These are phyloP conservation scores for Dictyostelium brefeldianum DNA, from an alignment of 78 protist species.

Conservation along the genomic window DNA sequence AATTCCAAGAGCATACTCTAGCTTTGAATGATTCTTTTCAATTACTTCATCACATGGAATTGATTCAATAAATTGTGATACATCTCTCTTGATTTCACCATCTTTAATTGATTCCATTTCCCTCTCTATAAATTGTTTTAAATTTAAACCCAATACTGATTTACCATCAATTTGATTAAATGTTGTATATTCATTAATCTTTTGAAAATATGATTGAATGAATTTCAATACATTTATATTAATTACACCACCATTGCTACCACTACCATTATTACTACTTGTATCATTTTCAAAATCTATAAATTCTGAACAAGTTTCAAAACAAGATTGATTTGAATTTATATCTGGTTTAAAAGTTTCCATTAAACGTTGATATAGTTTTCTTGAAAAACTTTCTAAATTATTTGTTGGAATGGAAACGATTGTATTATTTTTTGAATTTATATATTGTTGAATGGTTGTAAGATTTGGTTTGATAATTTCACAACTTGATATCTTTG, in stretches of 20 bases:
- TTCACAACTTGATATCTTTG: not conserved
- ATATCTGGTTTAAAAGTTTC: not conserved
- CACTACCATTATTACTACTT: not conserved
- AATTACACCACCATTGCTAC: not conserved
- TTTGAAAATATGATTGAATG: not conserved
- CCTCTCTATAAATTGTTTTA: not conserved
- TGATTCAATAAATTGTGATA: not conserved
- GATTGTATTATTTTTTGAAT: not conserved
- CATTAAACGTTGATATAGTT: not conserved
- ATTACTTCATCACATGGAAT: not conserved
- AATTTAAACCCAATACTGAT: not conserved
- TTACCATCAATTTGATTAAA: not conserved
- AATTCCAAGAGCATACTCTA: conserved; percentile 18
- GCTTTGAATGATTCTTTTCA: conserved; percentile 4
- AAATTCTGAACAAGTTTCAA: not conserved
- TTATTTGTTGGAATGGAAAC: not conserved
- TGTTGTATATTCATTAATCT: not conserved
- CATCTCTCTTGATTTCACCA: not conserved
- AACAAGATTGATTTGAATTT: not conserved
- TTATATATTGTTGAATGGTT: not conserved
- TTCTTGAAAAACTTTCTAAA: not conserved
- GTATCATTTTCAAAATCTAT: not conserved
- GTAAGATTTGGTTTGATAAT: not conserved
- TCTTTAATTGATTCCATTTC: not conserved
- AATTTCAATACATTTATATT: not conserved